Percentiles rank a stretch among this genome's conserved stretches.
phyloP scores from a whole-genome alignment of 2,329 filamentous ascomycete species.

The Phoma sp. region DNA sequence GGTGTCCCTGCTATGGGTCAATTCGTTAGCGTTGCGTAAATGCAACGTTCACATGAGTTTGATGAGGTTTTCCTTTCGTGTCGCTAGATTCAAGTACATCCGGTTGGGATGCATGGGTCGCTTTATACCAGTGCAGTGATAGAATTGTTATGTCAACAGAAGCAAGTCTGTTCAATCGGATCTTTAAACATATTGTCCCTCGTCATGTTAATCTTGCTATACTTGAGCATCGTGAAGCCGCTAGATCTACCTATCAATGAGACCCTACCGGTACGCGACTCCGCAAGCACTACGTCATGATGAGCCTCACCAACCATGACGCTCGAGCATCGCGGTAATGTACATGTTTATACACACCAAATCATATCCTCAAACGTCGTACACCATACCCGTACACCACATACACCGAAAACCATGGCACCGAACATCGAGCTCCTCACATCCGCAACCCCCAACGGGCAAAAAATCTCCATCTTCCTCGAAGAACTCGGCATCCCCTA shows the following conservation, averaged over 20 bases:
- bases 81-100: constrained; percentile 8
- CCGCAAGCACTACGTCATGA: too few relatives aligned
- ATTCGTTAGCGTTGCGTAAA: constrained; percentile 55
- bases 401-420: constrained; percentile 45
- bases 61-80: constrained; percentile 6
- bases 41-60: background rate
- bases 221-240: too few relatives aligned
- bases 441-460: constrained; percentile 81
- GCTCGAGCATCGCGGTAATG: background rate
- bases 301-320: too few relatives aligned
- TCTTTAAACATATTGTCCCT: background rate
- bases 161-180: constrained; percentile 9
- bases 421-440: constrained; percentile 74
- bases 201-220: background rate
- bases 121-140: constrained; percentile 9
- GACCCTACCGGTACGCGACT: too few relatives aligned
- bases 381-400: background rate
- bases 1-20: constrained; percentile 61
- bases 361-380: background rate
- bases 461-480: constrained; percentile 81
- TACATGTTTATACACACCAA: background rate
- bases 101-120: background rate
- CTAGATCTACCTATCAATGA: too few relatives aligned
- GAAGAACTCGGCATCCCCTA: constrained; percentile 70
- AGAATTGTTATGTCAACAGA: constrained; percentile 1